Percentiles rank a stretch among this genome's conserved stretches.
phyloP scores from a whole-genome alignment of 768 basidiomycete genomes.

The Fomitopsis serialis region DNA sequence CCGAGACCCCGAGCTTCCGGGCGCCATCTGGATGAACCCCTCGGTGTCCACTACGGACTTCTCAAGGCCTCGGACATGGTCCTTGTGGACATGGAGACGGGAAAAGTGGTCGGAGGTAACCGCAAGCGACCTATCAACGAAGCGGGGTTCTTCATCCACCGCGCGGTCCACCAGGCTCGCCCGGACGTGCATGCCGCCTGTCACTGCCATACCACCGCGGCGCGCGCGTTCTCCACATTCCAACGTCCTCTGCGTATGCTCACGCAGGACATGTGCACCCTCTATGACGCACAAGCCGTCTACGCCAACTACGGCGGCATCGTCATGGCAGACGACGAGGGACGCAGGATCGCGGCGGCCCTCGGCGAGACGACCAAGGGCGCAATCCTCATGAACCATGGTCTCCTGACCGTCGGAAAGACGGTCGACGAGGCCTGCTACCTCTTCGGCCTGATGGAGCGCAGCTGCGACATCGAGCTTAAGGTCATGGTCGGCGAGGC shows the following conservation, averaged over 20 bases:
- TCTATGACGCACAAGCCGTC: conserved; percentile 26
- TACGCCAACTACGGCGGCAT: conserved; percentile 30
- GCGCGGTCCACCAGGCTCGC: conserved; percentile 28
- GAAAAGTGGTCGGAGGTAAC: conserved; percentile 28
- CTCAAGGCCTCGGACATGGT: conserved; percentile 40
- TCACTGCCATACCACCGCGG: conserved; percentile 30
- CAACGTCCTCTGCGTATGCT: conserved; percentile 26
- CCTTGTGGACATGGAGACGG: conserved; percentile 36
- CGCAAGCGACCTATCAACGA: conserved; percentile 29
- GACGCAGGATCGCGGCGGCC: conserved; percentile 23
- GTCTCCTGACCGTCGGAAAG: conserved; percentile 9
- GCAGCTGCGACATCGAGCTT: conserved; percentile 21
- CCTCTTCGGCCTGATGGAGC: conserved; percentile 16
- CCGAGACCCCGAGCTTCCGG: conserved; percentile 34
- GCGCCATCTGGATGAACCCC: conserved; percentile 47
- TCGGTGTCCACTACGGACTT: conserved; percentile 41
- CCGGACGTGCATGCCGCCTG: conserved; percentile 31
- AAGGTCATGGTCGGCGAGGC: conserved; percentile 18
- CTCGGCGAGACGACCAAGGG: conserved; percentile 11
- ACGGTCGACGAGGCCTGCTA: conserved; percentile 11
- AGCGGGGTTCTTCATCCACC: conserved; percentile 34
- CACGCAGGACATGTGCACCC: conserved; percentile 30
- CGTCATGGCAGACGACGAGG: conserved; percentile 28
- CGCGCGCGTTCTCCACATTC: conserved; percentile 33
- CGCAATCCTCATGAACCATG: conserved; percentile 6